Percentiles rank a stretch among this genome's conserved stretches.
phyloP scores from a whole-genome alignment of 2,329 filamentous ascomycete genomes.

The Bipolaris zeicola region DNA sequence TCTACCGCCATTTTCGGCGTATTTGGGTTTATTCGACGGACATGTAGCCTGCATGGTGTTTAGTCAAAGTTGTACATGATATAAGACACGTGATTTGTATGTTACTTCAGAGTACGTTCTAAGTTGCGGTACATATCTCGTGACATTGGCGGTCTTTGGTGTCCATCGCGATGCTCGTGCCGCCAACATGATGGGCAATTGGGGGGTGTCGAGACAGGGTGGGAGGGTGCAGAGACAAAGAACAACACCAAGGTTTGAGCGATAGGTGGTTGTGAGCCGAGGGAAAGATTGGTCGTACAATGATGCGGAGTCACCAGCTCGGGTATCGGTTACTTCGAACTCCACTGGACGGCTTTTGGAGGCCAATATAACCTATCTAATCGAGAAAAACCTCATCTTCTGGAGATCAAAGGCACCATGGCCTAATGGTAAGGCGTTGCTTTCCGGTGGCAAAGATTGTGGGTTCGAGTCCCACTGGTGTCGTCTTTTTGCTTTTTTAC shows the following conservation, averaged over 20 bases:
- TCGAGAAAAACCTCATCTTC: background rate
- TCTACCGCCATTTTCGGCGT: too few relatives aligned
- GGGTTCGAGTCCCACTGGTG: constrained; percentile 52
- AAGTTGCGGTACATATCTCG: background rate
- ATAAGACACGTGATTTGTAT: too few relatives aligned
- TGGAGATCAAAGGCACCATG: constrained; percentile 38
- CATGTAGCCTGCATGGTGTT: too few relatives aligned
- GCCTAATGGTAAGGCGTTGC: constrained; percentile 54
- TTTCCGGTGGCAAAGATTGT: constrained; percentile 55
- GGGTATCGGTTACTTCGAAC: background rate
- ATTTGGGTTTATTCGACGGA: too few relatives aligned
- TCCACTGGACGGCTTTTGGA: too few relatives aligned
- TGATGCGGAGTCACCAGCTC: background rate
- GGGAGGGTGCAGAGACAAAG: too few relatives aligned
- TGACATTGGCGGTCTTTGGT: background rate
- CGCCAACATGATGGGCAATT: background rate
- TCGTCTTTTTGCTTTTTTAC: constrained; percentile 34
- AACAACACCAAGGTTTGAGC: too few relatives aligned
- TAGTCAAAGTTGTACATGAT: too few relatives aligned
- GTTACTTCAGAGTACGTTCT: background rate
- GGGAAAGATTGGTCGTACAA: background rate
- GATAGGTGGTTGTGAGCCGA: background rate
- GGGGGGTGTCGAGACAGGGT: background rate
- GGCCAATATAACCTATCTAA: background rate
- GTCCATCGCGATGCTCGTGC: background rate